phyloP scores from a whole-genome alignment of 2,329 filamentous ascomycete species.

The Drechslera avenae region DNA sequence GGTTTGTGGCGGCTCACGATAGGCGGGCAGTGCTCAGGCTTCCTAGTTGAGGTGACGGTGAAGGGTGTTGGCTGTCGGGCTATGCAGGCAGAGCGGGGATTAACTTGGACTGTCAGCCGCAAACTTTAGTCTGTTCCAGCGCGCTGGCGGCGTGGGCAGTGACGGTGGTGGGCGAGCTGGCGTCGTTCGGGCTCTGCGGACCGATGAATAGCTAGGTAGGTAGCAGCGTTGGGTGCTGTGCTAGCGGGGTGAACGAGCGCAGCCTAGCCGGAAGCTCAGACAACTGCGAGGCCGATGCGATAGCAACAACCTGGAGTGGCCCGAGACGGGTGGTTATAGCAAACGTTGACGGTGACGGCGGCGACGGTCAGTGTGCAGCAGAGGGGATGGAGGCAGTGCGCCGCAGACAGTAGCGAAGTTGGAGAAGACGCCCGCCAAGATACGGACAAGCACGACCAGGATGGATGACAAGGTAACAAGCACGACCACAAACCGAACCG shows the following conservation, averaged over 20 bases:
- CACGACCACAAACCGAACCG: constrained; percentile 2
- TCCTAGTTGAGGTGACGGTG: constrained; percentile 10
- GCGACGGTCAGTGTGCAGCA: neutral
- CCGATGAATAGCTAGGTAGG: constrained; percentile 33
- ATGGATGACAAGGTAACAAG: constrained; percentile 10
- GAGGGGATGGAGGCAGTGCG: neutral
- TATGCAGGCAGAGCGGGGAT: constrained; percentile 33
- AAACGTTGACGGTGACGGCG: constrained; percentile 4
- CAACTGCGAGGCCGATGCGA: constrained; percentile 12
- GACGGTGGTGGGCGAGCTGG: constrained; percentile 26
- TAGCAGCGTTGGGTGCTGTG: constrained; percentile 25
- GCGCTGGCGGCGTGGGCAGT: constrained; percentile 15
- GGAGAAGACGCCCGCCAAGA: constrained; percentile 17
- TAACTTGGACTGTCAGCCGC: constrained; percentile 22
- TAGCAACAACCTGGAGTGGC: neutral
- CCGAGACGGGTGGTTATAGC: neutral
- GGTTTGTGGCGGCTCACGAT: constrained; percentile 27
- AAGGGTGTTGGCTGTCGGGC: constrained; percentile 7
- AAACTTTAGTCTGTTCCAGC: constrained; percentile 29
- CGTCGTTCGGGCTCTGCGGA: constrained; percentile 26
- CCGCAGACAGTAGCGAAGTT: constrained; percentile 13
- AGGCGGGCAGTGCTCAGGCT: constrained; percentile 23
- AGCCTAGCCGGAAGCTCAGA: constrained; percentile 21
- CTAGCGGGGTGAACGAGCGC: constrained; percentile 23
- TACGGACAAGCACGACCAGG: constrained; percentile 1